These are phyloP conservation scores for Stagonosporopsis rhizophila DNA, from an alignment of 2,329 filamentous ascomycete genomes.

Conservation along the genomic window DNA sequence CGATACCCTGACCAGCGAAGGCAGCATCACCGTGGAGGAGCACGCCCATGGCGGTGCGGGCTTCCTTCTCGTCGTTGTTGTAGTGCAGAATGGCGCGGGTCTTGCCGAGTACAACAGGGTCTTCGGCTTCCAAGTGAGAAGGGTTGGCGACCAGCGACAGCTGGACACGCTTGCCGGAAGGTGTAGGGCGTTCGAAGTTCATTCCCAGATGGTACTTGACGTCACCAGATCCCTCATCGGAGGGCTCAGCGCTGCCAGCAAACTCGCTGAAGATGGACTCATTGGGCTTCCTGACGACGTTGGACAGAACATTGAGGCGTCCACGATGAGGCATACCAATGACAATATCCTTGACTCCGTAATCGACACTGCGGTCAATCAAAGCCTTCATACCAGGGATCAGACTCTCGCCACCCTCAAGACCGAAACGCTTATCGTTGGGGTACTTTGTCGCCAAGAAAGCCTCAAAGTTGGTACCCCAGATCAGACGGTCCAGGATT, in stretches of 20 bases:
- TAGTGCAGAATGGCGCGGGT: conserved; percentile 98
- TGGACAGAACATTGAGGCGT: conserved; percentile 95
- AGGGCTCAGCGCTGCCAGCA: conserved; percentile 82
- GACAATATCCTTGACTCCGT: conserved; percentile 98
- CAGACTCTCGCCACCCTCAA: conserved; percentile 95
- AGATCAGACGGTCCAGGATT: conserved; percentile 96
- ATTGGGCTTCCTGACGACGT: conserved; percentile 98
- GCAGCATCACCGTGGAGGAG: conserved; percentile 96
- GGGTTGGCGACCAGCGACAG: conserved; percentile 97
- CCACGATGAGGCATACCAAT: conserved; percentile 99
- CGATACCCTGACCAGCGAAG: conserved; percentile 93
- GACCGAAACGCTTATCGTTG: conserved; percentile 98
- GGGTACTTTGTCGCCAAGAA: conserved; percentile 98
- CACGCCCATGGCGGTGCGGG: conserved; percentile 91
- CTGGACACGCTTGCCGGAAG: conserved; percentile 98
- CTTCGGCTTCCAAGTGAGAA: conserved; percentile 96
- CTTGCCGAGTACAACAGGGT: conserved; percentile 97
- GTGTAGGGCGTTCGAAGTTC: conserved; percentile 99
- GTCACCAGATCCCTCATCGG: conserved; percentile 96
- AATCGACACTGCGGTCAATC: conserved; percentile 97
- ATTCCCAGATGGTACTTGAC: conserved; percentile 99
- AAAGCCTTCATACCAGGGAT: conserved; percentile 99
- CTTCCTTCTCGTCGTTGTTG: conserved; percentile 93
- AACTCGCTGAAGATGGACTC: conserved; percentile 99
- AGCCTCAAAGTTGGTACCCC: conserved; percentile 95